A percentile compares a stretch with the other conserved stretches of the same genome.
phyloP scores from a whole-genome alignment of 2,329 filamentous ascomycete species.

The Bimuria novae-zelandiae region DNA sequence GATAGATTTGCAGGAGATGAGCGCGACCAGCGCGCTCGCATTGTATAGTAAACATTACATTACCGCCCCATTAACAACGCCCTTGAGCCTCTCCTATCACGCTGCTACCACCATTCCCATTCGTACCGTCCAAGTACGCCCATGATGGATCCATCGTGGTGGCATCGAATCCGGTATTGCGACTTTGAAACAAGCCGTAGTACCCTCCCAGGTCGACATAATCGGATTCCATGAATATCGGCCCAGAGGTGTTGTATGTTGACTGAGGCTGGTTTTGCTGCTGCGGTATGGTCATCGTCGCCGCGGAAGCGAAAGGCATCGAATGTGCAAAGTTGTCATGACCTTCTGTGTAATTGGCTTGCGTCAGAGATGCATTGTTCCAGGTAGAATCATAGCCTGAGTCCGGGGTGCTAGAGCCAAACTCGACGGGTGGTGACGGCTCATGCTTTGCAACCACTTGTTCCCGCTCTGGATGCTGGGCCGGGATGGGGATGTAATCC shows the following conservation, averaged over 20 bases:
- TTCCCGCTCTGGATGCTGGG: not conserved
- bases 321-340: not conserved
- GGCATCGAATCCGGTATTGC: slow-evolving; percentile 1
- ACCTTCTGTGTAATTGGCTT: not conserved
- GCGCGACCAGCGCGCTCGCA: not conserved
- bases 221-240: slow-evolving; percentile 4
- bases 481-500: slow-evolving; percentile 11
- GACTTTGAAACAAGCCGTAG: slow-evolving; percentile 13
- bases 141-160: slow-evolving; percentile 6
- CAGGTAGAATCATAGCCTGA: slow-evolving; percentile 27
- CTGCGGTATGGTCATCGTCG: not conserved
- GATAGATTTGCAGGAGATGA: no score
- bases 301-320: not conserved
- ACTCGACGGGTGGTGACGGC: not conserved
- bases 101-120: not conserved
- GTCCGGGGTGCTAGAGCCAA: slow-evolving; percentile 19
- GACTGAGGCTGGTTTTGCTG: not conserved
- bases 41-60: slow-evolving; percentile 1
- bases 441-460: slow-evolving; percentile 1
- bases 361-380: not conserved
- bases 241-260: not conserved
- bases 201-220: slow-evolving; percentile 17
- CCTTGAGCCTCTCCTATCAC: not conserved
- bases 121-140: slow-evolving; percentile 6
- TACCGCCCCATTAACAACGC: not conserved